Base-by-base conservation (phyloP, 2,329 filamentous ascomycete species). In the Coniella vitis region DNA sequence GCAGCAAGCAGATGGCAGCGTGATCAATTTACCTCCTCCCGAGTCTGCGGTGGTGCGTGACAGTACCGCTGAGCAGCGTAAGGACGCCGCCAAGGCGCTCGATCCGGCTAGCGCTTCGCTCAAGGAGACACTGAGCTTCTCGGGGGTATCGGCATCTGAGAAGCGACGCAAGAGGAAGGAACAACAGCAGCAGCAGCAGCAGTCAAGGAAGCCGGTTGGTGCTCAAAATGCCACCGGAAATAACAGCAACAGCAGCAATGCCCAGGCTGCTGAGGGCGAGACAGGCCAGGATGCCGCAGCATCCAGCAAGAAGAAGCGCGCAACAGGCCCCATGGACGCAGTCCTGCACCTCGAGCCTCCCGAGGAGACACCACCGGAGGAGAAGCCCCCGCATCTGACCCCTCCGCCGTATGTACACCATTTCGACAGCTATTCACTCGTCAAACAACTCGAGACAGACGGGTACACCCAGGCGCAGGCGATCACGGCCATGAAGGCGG, bases 371-470 rank as follows among this genome's bases (percentile, higher is more conserved):
- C 61, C 63, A 38, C 53, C 61, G 32, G 49, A 60, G 38, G 60
- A 70, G 41, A 75, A 76, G 56, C 76, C 79, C 19, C 84, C 84
- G 4, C 83, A 90, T 62, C 78, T 86, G 62, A 75, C 81, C 41
- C 78, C 87, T 0, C 80, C 87, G 7, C 86, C 84, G 1, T 94
- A 95, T 62, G 83, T 95, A 31, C 93, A 98, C 69, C 90, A 97
- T 69, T 98, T 98, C 67, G 91, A 98, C 68, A 95, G 85, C 20
- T 98, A 93, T 67, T 84, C 82, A 13, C 78, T 97, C 4, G 93
- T 97, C 14, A 85, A 86, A 61, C 81, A 88, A 58, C 80, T 98
- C 14, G 76, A 83, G 16, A 70, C 69, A 0, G 82, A 83, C 12
- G 86, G 85, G 0, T 96, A 90, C 67, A 81, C 78, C 1, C 73